Evolutionary conservation across 2,329 filamentous ascomycete species (phyloP).

Genomic region (Akanthomyces lecanii): DNA sequence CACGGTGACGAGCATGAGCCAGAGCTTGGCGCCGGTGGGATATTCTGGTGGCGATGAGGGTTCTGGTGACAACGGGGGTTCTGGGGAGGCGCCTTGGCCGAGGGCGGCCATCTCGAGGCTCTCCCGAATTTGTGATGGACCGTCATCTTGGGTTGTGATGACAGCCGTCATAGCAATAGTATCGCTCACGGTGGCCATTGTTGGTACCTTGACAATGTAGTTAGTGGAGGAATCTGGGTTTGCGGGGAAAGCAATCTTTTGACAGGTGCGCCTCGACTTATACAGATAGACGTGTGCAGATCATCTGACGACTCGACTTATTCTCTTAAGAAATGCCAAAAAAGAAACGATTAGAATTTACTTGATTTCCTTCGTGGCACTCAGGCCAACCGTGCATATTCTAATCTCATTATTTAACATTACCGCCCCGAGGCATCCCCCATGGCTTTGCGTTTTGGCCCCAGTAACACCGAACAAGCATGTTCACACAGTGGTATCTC

Average conservation of each 20-base stretch:
- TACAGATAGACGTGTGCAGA: background rate
- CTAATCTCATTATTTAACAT: background rate
- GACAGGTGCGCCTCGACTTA: background rate
- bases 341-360: background rate
- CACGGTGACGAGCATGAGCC: constrained; percentile 7
- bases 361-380: background rate
- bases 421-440: background rate
- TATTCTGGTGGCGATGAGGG: background rate
- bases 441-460: background rate
- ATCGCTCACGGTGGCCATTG: background rate
- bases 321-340: background rate
- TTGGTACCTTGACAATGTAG: too few relatives aligned
- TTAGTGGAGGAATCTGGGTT: background rate
- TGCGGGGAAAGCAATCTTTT: background rate
- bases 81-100: background rate
- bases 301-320: too few relatives aligned
- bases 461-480: background rate
- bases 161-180: background rate
- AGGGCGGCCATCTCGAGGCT: background rate
- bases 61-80: background rate
- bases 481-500: constrained; percentile 3
- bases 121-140: background rate
- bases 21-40: constrained; percentile 5
- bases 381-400: background rate
- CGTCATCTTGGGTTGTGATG: background rate